A percentile compares a stretch with the other conserved stretches of the same genome.
Evolutionary conservation across 1,139 yeast genomes (phyloP).

Genomic region (Debaryomyces robertsiae): DNA sequence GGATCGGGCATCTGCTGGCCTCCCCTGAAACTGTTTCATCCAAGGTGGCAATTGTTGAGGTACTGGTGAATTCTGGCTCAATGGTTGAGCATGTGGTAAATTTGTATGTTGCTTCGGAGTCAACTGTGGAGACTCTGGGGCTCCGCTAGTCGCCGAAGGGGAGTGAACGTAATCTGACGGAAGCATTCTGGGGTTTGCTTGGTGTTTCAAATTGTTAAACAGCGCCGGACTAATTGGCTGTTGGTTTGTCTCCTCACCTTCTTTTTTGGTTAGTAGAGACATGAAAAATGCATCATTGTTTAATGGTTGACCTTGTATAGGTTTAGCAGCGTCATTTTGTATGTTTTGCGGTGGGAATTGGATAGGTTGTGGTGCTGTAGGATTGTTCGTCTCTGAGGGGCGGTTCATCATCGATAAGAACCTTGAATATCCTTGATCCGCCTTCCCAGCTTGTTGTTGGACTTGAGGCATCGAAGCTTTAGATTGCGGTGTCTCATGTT

Average conservation of each 20-base stretch:
- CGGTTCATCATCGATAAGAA: constrained; percentile 10
- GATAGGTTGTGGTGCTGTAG: not conserved
- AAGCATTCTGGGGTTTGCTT: not conserved
- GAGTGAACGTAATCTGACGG: constrained; percentile 5
- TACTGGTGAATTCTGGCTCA: constrained; percentile 13
- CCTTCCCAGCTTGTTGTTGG: constrained; percentile 1
- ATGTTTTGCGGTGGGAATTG: constrained; percentile 2
- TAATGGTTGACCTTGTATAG: constrained; percentile 5
- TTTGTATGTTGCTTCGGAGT: constrained; percentile 16
- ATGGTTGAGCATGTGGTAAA: constrained; percentile 15
- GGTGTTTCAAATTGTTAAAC: not conserved
- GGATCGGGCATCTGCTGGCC: constrained; percentile 2
- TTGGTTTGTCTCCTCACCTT: constrained; percentile 1
- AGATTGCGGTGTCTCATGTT: constrained; percentile 11
- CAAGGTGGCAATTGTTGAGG: constrained; percentile 27
- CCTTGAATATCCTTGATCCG: constrained; percentile 11
- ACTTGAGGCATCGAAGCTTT: constrained; percentile 8
- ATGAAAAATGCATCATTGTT: constrained; percentile 54
- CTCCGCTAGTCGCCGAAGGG: constrained; percentile 8
- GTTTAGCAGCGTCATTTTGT: not conserved
- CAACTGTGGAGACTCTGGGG: constrained; percentile 16
- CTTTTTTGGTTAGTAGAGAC: constrained; percentile 49
- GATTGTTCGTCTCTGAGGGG: constrained; percentile 1
- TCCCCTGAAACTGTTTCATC: constrained; percentile 23
- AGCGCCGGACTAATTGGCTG: not conserved